Evolutionary conservation across 257 asterid genomes (phyloP).

Genomic region (Solanum sitiens): DNA sequence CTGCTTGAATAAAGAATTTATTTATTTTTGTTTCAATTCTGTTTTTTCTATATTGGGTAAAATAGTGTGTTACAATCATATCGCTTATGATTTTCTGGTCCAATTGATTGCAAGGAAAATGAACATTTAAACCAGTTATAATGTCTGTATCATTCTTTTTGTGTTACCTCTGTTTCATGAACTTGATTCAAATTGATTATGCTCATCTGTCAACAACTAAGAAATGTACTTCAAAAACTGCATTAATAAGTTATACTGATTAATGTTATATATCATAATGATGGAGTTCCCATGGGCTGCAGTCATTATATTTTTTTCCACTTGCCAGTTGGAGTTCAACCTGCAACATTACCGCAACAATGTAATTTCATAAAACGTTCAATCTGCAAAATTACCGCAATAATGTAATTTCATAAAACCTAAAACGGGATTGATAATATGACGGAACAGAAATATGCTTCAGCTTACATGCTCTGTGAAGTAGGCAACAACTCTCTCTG

Average conservation of each 20-base stretch:
- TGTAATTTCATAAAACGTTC: slow-evolving; percentile 24
- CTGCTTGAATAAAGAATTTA: neutral
- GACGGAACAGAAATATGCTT: neutral
- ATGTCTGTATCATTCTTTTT: neutral
- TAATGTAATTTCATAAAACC: neutral
- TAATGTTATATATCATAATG: slow-evolving; percentile 34
- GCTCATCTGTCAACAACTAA: neutral
- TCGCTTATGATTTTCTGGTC: neutral
- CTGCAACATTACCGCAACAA: slow-evolving; percentile 33
- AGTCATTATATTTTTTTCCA: slow-evolving; percentile 83
- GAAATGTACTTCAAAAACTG: neutral
- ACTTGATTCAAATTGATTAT: neutral
- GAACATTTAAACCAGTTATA: neutral
- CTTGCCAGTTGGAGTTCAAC: slow-evolving; percentile 67
- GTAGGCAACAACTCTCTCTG: slow-evolving; percentile 96
- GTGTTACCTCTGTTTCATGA: neutral
- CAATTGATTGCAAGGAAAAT: neutral
- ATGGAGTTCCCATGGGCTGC: slow-evolving; percentile 99
- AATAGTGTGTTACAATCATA: neutral
- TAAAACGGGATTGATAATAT: neutral
- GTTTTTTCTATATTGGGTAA: neutral
- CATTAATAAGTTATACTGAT: neutral
- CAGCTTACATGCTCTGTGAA: slow-evolving; percentile 56
- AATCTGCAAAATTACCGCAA: slow-evolving; percentile 42
- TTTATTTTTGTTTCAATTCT: neutral